A percentile compares a stretch with the other conserved stretches of the same genome.
phyloP scores from a whole-genome alignment of 2,329 filamentous ascomycete genomes.

The Fusarium sp. region DNA sequence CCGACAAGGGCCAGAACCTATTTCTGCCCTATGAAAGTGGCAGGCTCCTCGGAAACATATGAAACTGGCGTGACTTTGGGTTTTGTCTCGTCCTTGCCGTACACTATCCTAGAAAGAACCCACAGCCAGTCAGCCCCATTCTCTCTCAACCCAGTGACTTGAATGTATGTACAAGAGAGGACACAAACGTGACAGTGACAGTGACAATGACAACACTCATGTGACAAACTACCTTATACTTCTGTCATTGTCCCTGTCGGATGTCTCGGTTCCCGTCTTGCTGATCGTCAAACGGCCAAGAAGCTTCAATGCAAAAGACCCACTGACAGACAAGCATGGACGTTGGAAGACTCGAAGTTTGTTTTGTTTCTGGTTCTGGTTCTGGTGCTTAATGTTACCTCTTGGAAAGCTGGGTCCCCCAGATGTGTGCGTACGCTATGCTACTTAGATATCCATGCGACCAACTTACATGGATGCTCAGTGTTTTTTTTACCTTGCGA shows the following conservation, averaged over 20 bases:
- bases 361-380: conserved; percentile 20
- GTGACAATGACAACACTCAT: conserved; percentile 13
- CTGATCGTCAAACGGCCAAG: conserved; percentile 30
- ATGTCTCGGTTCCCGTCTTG: conserved; percentile 36
- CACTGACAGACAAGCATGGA: conserved; percentile 22
- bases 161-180: conserved; percentile 15
- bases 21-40: conserved; percentile 37
- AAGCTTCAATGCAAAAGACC: conserved; percentile 29
- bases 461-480: conserved; percentile 41
- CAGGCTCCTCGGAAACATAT: conserved; percentile 12
- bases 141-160: neutral
- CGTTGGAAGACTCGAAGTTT: conserved; percentile 25
- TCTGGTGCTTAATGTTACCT: conserved; percentile 33
- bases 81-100: conserved; percentile 15
- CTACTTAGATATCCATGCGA: conserved; percentile 41
- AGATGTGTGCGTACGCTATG: conserved; percentile 11
- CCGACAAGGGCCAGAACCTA: conserved; percentile 17
- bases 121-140: conserved; percentile 11
- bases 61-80: conserved; percentile 43
- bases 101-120: conserved; percentile 12
- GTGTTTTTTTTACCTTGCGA: conserved; percentile 15
- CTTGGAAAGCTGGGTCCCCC: conserved; percentile 5
- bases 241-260: conserved; percentile 22
- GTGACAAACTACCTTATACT: neutral
- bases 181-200: conserved; percentile 25